Percentiles rank a stretch among this genome's conserved stretches.
phyloP scores from a whole-genome alignment of 129 eudicot genomes.

The Tagetes patula region DNA sequence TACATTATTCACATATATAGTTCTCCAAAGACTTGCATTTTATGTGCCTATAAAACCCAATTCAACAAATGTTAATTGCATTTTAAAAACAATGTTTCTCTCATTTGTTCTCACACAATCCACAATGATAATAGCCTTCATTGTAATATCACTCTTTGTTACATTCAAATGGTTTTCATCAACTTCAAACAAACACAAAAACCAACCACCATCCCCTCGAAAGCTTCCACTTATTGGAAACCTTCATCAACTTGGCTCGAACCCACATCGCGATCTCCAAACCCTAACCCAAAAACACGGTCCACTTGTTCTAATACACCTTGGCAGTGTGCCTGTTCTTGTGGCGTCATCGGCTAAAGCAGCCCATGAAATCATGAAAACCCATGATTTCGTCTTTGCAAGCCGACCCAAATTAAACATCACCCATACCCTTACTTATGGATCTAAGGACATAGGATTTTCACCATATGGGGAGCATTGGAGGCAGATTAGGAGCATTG shows the following conservation, averaged over 20 bases:
- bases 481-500: conserved; percentile 48
- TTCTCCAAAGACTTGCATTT: no score
- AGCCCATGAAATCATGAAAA: conserved; percentile 51
- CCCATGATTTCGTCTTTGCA: conserved; percentile 40
- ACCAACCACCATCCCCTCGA: conserved; percentile 44
- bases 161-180: conserved; percentile 14
- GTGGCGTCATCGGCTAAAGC: conserved; percentile 42
- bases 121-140: background rate
- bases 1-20: no score
- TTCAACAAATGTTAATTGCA: no score
- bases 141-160: conserved; percentile 15
- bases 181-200: conserved; percentile 5
- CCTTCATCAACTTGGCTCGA: conserved; percentile 43
- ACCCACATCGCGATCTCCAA: conserved; percentile 41
- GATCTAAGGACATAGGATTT: conserved; percentile 36
- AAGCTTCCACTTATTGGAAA: conserved; percentile 55
- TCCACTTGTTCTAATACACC: conserved; percentile 35
- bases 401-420: conserved; percentile 38
- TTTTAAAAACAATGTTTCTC: no score
- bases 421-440: conserved; percentile 24
- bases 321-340: conserved; percentile 42
- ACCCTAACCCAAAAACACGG: conserved; percentile 39
- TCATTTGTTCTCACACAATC: no score
- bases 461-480: conserved; percentile 50
- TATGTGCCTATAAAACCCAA: no score